Conservation (phyloP, 2,329 filamentous ascomycete species). For the Aureobasidium vineae region DNA sequence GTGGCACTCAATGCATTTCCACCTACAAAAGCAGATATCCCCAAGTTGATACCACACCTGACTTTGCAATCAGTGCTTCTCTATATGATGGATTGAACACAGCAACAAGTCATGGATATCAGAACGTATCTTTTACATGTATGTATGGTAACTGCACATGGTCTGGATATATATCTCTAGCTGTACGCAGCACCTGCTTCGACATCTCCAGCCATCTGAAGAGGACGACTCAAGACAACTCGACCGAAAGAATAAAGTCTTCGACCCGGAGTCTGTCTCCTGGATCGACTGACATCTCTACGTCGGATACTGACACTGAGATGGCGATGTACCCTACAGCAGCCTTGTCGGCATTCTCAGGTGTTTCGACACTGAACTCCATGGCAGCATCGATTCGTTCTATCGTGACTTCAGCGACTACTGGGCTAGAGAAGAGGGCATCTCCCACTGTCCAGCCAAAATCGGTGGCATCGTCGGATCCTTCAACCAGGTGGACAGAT, state of each 20-base stretch:
- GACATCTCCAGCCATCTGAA: not conserved
- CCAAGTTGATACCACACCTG: not conserved
- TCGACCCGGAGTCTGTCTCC: not conserved
- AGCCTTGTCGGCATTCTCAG: not conserved
- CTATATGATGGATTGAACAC: not conserved
- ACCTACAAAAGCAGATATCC: not conserved
- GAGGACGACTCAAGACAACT: not conserved
- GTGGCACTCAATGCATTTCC: not conserved
- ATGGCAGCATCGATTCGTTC: not conserved
- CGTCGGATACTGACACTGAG: not conserved
- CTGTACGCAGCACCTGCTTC: slow-evolving; percentile 5
- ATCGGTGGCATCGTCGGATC: not conserved
- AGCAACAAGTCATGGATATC: not conserved
- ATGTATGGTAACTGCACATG: slow-evolving; percentile 18
- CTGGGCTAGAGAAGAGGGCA: not conserved
- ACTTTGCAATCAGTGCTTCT: not conserved
- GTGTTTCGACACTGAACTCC: not conserved
- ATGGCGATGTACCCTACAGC: not conserved
- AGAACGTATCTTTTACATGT: not conserved
- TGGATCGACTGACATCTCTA: not conserved
- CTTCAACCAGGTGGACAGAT: not conserved
- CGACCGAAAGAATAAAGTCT: not conserved
- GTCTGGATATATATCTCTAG: not conserved
- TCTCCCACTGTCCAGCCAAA: not conserved
- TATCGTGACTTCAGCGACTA: not conserved